These are phyloP conservation scores for Arabidopsis suecica DNA, from an alignment of 345 rosid genomes.

Conservation along the genomic window DNA sequence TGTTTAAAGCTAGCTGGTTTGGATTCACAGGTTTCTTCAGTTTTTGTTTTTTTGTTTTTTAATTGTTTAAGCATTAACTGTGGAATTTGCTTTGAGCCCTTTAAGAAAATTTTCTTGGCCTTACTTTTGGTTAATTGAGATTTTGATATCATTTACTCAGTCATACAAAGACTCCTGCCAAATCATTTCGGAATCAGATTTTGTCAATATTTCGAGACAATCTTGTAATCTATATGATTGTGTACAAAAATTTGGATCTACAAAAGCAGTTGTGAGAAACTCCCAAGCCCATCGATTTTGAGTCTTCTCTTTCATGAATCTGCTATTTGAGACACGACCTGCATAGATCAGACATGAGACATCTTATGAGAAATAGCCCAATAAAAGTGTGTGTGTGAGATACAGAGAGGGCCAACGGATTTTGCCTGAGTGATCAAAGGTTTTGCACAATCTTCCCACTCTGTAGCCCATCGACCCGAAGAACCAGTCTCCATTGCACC, in stretches of 20 bases:
- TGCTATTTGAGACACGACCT: conserved; percentile 38
- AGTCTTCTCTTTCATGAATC: conserved; percentile 16
- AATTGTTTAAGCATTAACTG: conserved; percentile 19
- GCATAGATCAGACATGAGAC: conserved; percentile 31
- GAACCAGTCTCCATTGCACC: conserved; percentile 74
- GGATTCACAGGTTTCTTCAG: conserved; percentile 20
- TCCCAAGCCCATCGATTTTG: conserved; percentile 5
- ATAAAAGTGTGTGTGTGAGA: background rate
- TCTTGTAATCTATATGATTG: conserved; percentile 44
- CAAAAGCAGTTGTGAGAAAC: conserved; percentile 10
- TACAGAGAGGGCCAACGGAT: conserved; percentile 12
- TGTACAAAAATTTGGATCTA: conserved; percentile 33
- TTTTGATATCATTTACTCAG: conserved; percentile 27
- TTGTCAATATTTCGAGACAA: conserved; percentile 19
- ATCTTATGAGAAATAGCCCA: conserved; percentile 24
- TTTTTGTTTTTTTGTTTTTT: background rate
- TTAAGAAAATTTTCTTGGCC: conserved; percentile 2
- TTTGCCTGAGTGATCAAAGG: conserved; percentile 68
- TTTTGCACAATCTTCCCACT: conserved; percentile 93
- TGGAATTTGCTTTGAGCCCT: conserved; percentile 3
- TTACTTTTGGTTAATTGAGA: conserved; percentile 24
- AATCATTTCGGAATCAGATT: conserved; percentile 3
- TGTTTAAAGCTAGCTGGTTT: conserved; percentile 29
- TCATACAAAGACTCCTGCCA: background rate
- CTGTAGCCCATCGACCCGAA: conserved; percentile 77